Base-by-base conservation (phyloP, 306 rosid species). In the Cucumis hystrix region DNA sequence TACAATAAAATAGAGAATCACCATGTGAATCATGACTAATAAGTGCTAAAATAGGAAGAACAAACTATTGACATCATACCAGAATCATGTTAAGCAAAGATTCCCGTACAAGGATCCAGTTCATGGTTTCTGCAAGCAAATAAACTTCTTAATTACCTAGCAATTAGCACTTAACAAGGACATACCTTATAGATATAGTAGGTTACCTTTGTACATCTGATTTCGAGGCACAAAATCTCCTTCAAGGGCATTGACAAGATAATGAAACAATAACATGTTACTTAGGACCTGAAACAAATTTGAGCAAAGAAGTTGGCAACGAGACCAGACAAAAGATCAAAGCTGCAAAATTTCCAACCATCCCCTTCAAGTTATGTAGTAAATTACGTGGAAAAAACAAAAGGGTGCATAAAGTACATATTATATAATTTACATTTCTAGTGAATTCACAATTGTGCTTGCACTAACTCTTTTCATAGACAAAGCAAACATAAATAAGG, bases 61-160 rank as follows among this genome's bases (percentile, higher is more conserved):
- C 8, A 43, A 21, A 16, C 8, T 14, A 23, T 7, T 64, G 33
- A 68, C 25, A 68, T 68, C 52, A 76, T 90, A 94, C 96, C 96
- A 94, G 85, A 80, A 90, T 79, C 84, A 80, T 64, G 82, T 88
- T 89, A 74, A 94, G 91, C 78, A 87, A 87, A 59, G 97, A 94
- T 77, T 94, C 97, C 87, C 91, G 88, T 81, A 91, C 87, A 71
- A 83, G 74, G 79, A 67, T 84, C 98, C 98, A 94, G 67, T 75
- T 79, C 84, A 74, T 59, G 72, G 85, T 84, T 74, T 88, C 98
- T 91, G 95, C 85, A 83, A 43, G 70, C 79, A 8, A 72, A 45
- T 25, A 11, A 85, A 68, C 58, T 70, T 63, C 70, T 83, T 82
- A 82, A 82, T 55, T 59, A 75, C 78, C 67, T 51, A 57, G 35